Percentiles rank a stretch among this genome's conserved stretches.
Conservation (phyloP, 1,139 yeast species). For the Protomyces inouyei region DNA sequence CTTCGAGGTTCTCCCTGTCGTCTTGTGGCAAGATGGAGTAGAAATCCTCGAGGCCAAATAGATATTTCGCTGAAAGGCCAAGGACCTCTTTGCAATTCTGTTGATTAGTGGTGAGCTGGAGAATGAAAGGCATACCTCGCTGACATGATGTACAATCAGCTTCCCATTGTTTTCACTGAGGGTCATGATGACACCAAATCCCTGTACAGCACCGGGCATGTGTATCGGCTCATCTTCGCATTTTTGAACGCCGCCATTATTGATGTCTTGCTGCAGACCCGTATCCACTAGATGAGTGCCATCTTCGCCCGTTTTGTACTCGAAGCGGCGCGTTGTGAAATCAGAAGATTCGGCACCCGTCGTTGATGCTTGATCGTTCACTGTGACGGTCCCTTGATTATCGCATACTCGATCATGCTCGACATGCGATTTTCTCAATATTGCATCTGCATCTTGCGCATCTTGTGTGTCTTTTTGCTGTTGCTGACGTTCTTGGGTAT, state of each 20-base stretch:
- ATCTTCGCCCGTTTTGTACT: constrained; percentile 1
- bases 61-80: constrained; percentile 14
- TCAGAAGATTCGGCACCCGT: not conserved
- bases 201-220: constrained; percentile 22
- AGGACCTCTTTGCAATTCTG: constrained; percentile 16
- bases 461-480: not conserved
- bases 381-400: constrained; percentile 8
- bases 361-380: constrained; percentile 7
- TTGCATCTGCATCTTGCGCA: not conserved
- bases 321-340: constrained; percentile 5
- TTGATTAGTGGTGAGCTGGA: not conserved
- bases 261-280: not conserved
- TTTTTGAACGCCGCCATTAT: not conserved
- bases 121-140: constrained; percentile 7
- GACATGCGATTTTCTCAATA: not conserved
- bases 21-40: constrained; percentile 1
- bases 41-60: constrained; percentile 11
- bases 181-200: constrained; percentile 20
- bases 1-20: constrained; percentile 1
- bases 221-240: constrained; percentile 28
- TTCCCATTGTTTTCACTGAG: not conserved
- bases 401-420: constrained; percentile 8
- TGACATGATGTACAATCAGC: constrained; percentile 6
- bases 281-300: constrained; percentile 16
- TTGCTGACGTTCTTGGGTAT: not conserved